Base-by-base conservation (phyloP, 768 basidiomycete genomes). In the Heimioporus sp. region DNA sequence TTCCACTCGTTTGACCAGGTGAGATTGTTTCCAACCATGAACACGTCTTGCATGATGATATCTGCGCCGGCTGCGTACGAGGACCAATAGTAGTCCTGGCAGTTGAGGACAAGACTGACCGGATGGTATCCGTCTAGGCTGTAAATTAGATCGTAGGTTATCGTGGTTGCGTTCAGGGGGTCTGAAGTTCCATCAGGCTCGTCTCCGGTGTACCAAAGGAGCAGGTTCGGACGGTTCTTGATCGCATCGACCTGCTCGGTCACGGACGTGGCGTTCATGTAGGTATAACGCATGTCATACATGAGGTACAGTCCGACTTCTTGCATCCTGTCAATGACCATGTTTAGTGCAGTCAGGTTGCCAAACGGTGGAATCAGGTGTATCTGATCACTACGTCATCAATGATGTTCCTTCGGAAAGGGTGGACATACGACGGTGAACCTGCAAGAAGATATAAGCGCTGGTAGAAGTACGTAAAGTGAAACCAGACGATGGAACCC, bases 231-330 rank as follows among this genome's bases (percentile, higher is more conserved):
- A 2, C 85, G 76, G 32, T 78, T 74, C 59, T 86, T 87, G 70
- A 91, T 76, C 38, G 68, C 69, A 52, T 84, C 82, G 19, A 92
- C 88, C 69, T 92, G 80, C 49, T 80, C 77, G 2, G 75, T 80
- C 21, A 91, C 83, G 2, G 78, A 74, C 7, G 80, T 77, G 10
- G 69, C 57, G 65, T 91, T 83, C 77, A 76, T 80, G 70, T 90
- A 91, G 5, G 79, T 80, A 78, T 46, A 73, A 43, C 88, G 78
- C 88, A 92, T 90, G 64, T 91, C 87, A 56, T 92, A 92, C 82
- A 91, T 90, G 49, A 91, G 74, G 61, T 86, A 92, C 9, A 68
- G 13, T 0, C 79, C 80, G 0, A 83, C 80, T 53, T 85, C 77
- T 64, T 90, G 81, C 85, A 90, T 88, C 38, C 76, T 72, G 60